Conservation (phyloP, 1,284 basidiomycete species). For the Ustilago lituana region DNA sequence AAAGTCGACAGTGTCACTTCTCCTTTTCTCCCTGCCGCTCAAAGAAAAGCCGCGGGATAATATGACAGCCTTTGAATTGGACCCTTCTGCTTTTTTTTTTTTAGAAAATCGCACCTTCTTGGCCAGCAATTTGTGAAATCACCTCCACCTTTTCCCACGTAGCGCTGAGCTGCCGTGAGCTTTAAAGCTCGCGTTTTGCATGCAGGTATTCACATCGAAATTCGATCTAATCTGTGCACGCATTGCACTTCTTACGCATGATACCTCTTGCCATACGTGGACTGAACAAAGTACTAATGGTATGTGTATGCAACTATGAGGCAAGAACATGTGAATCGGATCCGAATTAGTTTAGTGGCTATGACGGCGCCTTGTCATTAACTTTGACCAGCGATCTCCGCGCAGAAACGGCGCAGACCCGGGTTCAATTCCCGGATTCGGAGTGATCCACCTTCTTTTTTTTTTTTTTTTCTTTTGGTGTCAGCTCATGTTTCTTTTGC, state of each 20-base stretch:
- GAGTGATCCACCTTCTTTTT: constrained; percentile 3
- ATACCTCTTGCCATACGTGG: too few species aligned
- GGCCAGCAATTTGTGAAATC: constrained; percentile 10
- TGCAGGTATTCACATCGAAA: too few species aligned
- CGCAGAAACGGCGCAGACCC: constrained; percentile 29
- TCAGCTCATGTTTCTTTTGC: neutral
- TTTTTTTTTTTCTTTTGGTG: neutral
- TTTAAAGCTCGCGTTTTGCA: neutral
- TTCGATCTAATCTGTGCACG: too few species aligned
- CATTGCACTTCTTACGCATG: neutral
- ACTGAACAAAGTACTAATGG: too few species aligned
- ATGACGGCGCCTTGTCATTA: constrained; percentile 9
- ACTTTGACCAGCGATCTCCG: too few species aligned
- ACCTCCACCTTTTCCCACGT: constrained; percentile 13
- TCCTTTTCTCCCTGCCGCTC: too few species aligned
- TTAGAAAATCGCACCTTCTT: neutral
- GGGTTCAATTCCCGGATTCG: constrained; percentile 50
- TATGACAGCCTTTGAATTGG: constrained; percentile 17
- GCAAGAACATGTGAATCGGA: neutral
- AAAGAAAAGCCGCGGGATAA: too few species aligned
- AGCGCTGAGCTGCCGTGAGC: neutral
- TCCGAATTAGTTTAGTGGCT: constrained; percentile 37
- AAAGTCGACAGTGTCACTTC: too few species aligned
- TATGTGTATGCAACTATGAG: neutral
- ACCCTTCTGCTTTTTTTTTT: too few species aligned